A percentile compares a stretch with the other conserved stretches of the same genome.
Conservation (phyloP, 306 rosid genomes). For the Dryas alaskensis region DNA sequence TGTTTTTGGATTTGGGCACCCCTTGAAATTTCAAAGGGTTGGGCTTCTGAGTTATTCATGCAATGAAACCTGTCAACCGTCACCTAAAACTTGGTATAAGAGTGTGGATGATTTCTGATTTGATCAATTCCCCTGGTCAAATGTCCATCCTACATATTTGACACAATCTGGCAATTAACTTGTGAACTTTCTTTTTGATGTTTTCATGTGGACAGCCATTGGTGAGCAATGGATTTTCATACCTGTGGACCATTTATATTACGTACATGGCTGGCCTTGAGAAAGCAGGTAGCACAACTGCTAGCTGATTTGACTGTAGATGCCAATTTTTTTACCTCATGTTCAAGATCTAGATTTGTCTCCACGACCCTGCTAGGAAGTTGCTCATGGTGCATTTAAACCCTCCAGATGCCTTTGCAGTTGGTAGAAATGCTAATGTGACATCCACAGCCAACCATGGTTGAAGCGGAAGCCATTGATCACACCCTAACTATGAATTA, state of each 20-base stretch:
- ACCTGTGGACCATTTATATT: conserved; percentile 85
- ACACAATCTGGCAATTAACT: conserved; percentile 11
- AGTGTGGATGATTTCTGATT: not conserved
- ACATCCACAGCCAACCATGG: conserved; percentile 13
- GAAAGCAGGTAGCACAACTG: conserved; percentile 40
- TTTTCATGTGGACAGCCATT: conserved; percentile 62
- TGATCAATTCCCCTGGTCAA: not conserved
- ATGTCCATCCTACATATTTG: not conserved
- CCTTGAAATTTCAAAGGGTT: not conserved
- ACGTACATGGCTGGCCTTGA: conserved; percentile 90
- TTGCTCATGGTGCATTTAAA: conserved; percentile 11
- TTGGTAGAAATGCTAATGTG: conserved; percentile 18
- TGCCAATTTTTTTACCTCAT: conserved; percentile 14
- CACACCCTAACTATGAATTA: conserved; percentile 6
- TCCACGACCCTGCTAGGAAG: conserved; percentile 20
- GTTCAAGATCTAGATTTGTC: conserved; percentile 12
- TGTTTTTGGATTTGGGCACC: not conserved
- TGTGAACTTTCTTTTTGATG: conserved; percentile 13
- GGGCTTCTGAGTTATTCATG: not conserved
- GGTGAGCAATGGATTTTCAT: conserved; percentile 90
- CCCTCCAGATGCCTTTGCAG: conserved; percentile 1
- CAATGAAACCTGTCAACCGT: not conserved
- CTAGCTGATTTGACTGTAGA: conserved; percentile 34
- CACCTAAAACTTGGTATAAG: not conserved
- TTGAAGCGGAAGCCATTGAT: conserved; percentile 12